Base-by-base conservation (phyloP, 352 stramenopile genomes). In the Globisporangium alternatum region DNA sequence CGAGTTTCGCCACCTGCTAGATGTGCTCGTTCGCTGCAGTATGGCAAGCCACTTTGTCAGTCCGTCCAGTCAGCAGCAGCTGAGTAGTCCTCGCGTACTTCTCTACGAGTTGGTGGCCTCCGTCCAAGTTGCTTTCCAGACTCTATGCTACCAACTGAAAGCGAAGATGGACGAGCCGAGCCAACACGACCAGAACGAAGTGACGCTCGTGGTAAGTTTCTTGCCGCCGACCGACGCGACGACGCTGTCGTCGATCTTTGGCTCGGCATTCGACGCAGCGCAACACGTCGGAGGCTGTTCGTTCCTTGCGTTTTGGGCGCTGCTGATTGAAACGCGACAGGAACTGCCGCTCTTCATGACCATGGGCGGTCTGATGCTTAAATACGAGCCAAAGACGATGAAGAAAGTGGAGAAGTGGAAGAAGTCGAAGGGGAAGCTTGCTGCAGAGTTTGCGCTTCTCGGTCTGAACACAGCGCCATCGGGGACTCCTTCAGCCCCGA, bases 341-440 rank as follows among this genome's bases (percentile, higher is more conserved):
- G 86, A 94, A 64, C 71, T 86, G 5, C 76, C 78, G 4, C 60
- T 94, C 47, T 93, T 91, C 57, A 58, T 81, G 3, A 72, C 72
- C 2, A 80, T 92, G 74, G 86, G 86, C 2, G 68, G 80, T 28
- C 39, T 94, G 0, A 78, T 94, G 72, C 74, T 91, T 8, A 89
- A 90, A 51, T 91, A 78, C 56, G 83, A 91, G 35, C 83, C 86
- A 0, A 88, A 86, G 47, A 80, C 86, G 10, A 91, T 88, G 72
- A 88, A 85, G 37, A 92, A 91, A 56, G 48, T 94, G 33, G 81
- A 91, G 51, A 94, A 92, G 57, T 83, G 91, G 68, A 87, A 81
- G 61, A 87, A 80, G 55, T 77, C 72, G 0, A 72, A 90, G 28
- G 76, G 83, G 3, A 89, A 79, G 59, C 49, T 94, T 25, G 65